Evolutionary conservation across 495 filamentous ascomycete species (phyloP).

Genomic region (Staphylotrichum longicolle): DNA sequence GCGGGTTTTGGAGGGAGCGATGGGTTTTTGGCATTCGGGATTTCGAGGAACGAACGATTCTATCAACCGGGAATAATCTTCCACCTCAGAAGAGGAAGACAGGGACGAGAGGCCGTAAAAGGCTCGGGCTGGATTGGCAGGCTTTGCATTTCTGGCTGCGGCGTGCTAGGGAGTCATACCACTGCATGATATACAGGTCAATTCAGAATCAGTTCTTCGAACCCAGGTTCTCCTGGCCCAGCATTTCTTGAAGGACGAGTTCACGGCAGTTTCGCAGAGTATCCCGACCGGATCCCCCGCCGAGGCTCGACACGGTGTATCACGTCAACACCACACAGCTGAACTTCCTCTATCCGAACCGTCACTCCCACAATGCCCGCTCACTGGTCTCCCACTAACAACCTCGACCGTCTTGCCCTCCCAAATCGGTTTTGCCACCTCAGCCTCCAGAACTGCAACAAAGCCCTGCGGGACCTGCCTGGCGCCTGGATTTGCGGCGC

Average conservation of each 20-base stretch:
- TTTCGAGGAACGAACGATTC: slow-evolving; percentile 35
- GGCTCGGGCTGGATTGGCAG: slow-evolving; percentile 35
- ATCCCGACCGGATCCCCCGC: too few relatives aligned
- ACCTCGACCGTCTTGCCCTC: too few relatives aligned
- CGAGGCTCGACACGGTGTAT: too few relatives aligned
- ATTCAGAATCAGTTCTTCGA: slow-evolving; percentile 42
- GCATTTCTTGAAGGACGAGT: not conserved
- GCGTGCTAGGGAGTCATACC: slow-evolving; percentile 43
- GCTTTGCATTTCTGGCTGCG: slow-evolving; percentile 42
- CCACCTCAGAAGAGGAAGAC: slow-evolving; percentile 24
- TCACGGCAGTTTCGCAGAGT: too few relatives aligned
- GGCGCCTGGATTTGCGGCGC: too few relatives aligned
- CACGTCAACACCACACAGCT: too few relatives aligned
- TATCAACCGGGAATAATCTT: slow-evolving; percentile 31
- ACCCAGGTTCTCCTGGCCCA: slow-evolving; percentile 7
- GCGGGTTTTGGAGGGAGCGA: slow-evolving; percentile 28
- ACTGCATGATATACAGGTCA: slow-evolving; percentile 41
- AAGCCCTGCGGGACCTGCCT: too few relatives aligned
- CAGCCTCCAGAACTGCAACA: too few relatives aligned
- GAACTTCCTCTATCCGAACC: too few relatives aligned
- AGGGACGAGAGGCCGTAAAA: slow-evolving; percentile 27
- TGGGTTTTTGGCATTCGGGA: slow-evolving; percentile 28
- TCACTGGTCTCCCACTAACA: too few relatives aligned
- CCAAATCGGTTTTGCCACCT: too few relatives aligned
- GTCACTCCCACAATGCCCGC: too few relatives aligned